Percentiles rank a stretch among this genome's conserved stretches.
Evolutionary conservation across 1,139 yeast species (phyloP).

Genomic region (Starmera stellimalicola): DNA sequence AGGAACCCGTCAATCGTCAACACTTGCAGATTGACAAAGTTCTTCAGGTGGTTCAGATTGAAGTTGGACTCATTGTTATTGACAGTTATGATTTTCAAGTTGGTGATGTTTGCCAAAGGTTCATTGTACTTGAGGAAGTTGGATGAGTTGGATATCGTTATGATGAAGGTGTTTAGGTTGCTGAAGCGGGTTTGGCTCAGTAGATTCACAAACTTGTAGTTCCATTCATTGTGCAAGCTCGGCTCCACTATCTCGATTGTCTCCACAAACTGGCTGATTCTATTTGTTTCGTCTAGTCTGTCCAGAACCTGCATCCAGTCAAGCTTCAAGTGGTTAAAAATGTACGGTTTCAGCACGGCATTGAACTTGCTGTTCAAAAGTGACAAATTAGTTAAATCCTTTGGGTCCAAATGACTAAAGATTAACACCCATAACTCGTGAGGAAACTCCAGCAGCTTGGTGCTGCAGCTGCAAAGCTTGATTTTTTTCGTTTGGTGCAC

Average conservation of each 20-base stretch:
- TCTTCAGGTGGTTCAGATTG: conserved; percentile 20
- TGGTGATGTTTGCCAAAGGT: conserved; percentile 8
- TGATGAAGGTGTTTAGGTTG: conserved; percentile 14
- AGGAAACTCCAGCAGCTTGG: too few species aligned
- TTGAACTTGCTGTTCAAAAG: conserved; percentile 5
- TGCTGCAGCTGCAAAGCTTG: too few species aligned
- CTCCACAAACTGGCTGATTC: conserved; percentile 10
- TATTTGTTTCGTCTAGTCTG: conserved; percentile 2
- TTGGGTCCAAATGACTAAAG: conserved; percentile 8
- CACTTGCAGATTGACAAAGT: conserved; percentile 15
- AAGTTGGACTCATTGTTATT: conserved; percentile 17
- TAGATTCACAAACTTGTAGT: conserved; percentile 20
- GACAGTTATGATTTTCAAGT: conserved; percentile 14
- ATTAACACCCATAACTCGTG: conserved; percentile 8
- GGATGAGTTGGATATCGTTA: conserved; percentile 20
- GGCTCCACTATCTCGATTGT: conserved; percentile 16
- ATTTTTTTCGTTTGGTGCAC: too few species aligned
- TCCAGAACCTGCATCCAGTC: conserved; percentile 16
- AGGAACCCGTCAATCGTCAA: conserved; percentile 19
- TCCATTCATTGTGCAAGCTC: conserved; percentile 23
- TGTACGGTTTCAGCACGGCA: conserved; percentile 14
- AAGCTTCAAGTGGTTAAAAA: conserved; percentile 15
- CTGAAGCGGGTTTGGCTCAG: conserved; percentile 12
- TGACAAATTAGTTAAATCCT: conserved; percentile 12
- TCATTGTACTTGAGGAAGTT: conserved; percentile 22